Evolutionary conservation across 495 filamentous ascomycete genomes (phyloP), one percentile per base, ranked within the genome.

Genomic region (Viridothelium virens): DNA sequence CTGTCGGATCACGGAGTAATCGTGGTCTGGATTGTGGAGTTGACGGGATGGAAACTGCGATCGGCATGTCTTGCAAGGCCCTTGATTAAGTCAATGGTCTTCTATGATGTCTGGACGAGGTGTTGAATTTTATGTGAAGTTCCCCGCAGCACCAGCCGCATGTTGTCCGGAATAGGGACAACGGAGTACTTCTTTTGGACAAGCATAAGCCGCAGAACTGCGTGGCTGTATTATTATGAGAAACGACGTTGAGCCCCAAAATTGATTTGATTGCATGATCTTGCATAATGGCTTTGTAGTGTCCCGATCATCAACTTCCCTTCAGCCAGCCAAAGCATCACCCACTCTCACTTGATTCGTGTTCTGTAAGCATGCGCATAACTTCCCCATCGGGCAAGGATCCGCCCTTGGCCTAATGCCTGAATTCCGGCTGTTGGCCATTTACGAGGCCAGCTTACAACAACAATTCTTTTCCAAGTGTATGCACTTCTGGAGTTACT

Each of bases 381-480:
- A 36, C 53, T 59, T 34, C 53, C 53, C 4, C 0, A 59, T 59
- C 18, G 31, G 36, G 53, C 53, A 59, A 59, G 53, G 53, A 31
- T 59, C 10, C 5, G 25, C 36, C 36, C 36, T 4, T 18, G 16
- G 48, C 12, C 5, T 18, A 59, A 59, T 59, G 18, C 25, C 3
- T 31, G 25, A 59, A 59, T 59, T 5, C 53, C 53, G 18, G 14
- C 31, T 33, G 53, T 59, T 59, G 53, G 53, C 53, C 53, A 10
- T 59, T 36, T 59, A 34, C 53, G 7, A 59, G 53, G 53, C 53
- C 53, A 59, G 53, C 53, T 59, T 59, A 59, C 53, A 59, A 59
- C 53, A 59, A 59, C 31, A 59, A 59, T 18, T 16, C 48, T 11
- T 11, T 18, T 18, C 25, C 31, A 10, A 33, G 0, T 36, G 6